Percentiles rank a stretch among this genome's conserved stretches.
Conservation (phyloP, 2,329 filamentous ascomycete genomes). For the Botrytis paeoniae region DNA sequence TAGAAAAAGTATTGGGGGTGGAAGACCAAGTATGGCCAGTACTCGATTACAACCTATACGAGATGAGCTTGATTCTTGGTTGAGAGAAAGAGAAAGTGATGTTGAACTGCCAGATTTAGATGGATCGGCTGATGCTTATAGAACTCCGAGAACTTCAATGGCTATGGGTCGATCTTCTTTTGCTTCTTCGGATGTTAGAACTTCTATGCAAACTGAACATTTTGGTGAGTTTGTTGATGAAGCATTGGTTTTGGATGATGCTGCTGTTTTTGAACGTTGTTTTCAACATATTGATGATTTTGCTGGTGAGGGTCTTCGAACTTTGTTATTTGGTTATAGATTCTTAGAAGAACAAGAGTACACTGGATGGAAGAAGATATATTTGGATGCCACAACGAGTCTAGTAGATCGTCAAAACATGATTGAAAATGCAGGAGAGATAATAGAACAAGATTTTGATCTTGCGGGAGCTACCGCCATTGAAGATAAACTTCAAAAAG, state of each 20-base stretch:
- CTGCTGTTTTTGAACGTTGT: constrained; percentile 59
- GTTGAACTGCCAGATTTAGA: constrained; percentile 43
- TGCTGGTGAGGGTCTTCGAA: constrained; percentile 81
- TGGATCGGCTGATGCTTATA: constrained; percentile 38
- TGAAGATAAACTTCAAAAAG: constrained; percentile 86
- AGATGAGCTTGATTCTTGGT: constrained; percentile 39
- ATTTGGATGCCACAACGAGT: constrained; percentile 78
- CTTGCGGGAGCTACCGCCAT: constrained; percentile 87
- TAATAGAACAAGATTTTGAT: constrained; percentile 79
- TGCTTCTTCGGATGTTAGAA: constrained; percentile 34
- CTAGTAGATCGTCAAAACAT: constrained; percentile 72
- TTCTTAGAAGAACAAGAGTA: constrained; percentile 75
- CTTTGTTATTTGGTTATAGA: constrained; percentile 78
- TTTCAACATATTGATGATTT: constrained; percentile 89
- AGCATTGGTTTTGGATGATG: constrained; percentile 56
- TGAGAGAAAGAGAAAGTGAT: constrained; percentile 43
- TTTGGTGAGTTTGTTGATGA: constrained; percentile 59
- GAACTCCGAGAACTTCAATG: constrained; percentile 44
- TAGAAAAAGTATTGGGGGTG: constrained; percentile 31
- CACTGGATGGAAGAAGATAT: constrained; percentile 69
- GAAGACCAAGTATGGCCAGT: constrained; percentile 33
- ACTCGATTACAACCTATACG: constrained; percentile 39
- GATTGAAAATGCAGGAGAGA: constrained; percentile 76
- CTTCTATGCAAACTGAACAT: constrained; percentile 47
- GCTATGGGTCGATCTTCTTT: constrained; percentile 34